Evolutionary conservation across 2,329 filamentous ascomycete genomes (phyloP), one percentile per base, ranked within the genome.

Genomic region (Apiospora malaysiana): DNA sequence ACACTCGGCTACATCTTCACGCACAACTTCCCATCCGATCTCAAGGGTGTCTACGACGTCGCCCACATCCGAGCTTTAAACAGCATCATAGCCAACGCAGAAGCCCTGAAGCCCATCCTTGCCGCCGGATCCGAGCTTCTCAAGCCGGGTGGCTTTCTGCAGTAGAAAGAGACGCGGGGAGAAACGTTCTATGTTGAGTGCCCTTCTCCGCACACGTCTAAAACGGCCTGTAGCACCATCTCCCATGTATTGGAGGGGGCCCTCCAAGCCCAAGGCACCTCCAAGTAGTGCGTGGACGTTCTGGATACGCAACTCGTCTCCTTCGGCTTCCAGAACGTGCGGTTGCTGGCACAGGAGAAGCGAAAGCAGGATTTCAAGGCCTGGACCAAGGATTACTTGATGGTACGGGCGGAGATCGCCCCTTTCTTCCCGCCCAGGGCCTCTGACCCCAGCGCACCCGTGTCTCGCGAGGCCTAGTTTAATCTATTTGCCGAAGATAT

Each of bases 381-480:
- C 27, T 78, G 74, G 75, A 77, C 77, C 0, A 76, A 78, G 2
- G 71, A 78, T 45, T 76, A 75, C 47, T 51, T 78, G 18, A 77
- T 78, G 74, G 75, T 77, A 1, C 77, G 76, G 69, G 73, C 76
- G 46, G 76, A 78, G 23, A 67, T 77, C 0, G 68, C 71, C 6
- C 69, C 72, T 0, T 70, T 73, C n/a, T 76, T 76, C 43, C 73
- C 75, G 5, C 67, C 73, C 4, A 73, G 73, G 69, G 71, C 72
- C 25, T 9, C 25, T 25, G 16, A 27, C 12, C 49, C 49, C 25
- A 16, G 32, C 12, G 49, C 49, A 18, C 49, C 49, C 16, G 32
- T 56, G 49, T 9, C 49, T 2, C 49, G 25, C 5, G 51, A 59
- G 27, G 18, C 51, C 4, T 37, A 18, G 51, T 16, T 37, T 2